phyloP scores from a whole-genome alignment of 176 grass and related monocot species.

The Musa schizocarpa region DNA sequence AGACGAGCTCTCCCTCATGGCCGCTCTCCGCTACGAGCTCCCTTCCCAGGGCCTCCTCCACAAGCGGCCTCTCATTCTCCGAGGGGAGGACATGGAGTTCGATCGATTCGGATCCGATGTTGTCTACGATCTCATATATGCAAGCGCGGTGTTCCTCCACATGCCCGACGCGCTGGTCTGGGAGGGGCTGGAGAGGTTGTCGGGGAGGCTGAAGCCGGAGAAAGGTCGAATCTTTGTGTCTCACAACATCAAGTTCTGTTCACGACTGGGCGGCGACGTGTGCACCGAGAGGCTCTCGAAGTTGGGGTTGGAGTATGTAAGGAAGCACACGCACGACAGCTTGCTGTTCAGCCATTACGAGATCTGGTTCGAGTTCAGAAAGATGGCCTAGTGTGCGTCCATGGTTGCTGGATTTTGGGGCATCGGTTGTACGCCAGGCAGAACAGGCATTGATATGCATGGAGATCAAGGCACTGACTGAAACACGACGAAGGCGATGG shows the following conservation, averaged over 20 bases:
- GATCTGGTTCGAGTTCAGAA: slow-evolving; percentile 82
- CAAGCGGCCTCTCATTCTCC: slow-evolving; percentile 68
- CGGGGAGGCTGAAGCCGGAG: slow-evolving; percentile 41
- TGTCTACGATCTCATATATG: slow-evolving; percentile 80
- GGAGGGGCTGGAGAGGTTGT: slow-evolving; percentile 67
- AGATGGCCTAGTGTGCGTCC: no score
- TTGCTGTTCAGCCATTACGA: slow-evolving; percentile 93
- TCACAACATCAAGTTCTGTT: slow-evolving; percentile 86
- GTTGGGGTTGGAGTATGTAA: slow-evolving; percentile 62
- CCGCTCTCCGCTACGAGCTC: slow-evolving; percentile 60
- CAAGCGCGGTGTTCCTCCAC: slow-evolving; percentile 76
- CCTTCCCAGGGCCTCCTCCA: slow-evolving; percentile 58
- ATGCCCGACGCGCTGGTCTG: slow-evolving; percentile 76
- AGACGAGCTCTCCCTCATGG: slow-evolving; percentile 76
- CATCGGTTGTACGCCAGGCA: no score
- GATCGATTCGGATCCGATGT: slow-evolving; percentile 52
- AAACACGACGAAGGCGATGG: no score
- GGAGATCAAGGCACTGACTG: no score
- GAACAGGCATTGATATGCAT: no score
- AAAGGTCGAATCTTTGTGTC: slow-evolving; percentile 83
- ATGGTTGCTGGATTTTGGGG: no score
- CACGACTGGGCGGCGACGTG: slow-evolving; percentile 54
- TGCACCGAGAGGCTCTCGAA: slow-evolving; percentile 45
- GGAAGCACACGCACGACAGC: slow-evolving; percentile 75
- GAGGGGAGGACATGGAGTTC: slow-evolving; percentile 82